phyloP scores from a whole-genome alignment of 169 alveolate species.

The Eimeria mitis region DNA sequence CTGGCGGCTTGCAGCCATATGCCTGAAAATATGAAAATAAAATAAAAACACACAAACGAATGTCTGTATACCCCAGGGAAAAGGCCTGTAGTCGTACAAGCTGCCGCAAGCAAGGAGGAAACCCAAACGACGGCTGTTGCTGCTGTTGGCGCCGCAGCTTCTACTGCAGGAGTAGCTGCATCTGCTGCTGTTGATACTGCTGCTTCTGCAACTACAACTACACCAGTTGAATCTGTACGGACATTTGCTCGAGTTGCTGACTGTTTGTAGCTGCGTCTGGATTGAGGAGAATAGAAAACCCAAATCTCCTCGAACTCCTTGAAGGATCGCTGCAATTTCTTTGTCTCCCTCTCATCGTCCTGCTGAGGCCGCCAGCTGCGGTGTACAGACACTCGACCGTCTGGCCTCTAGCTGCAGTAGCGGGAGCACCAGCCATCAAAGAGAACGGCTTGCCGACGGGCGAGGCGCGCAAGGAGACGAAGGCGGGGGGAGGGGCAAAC shows the following conservation, averaged over 20 bases:
- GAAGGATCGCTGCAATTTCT: background rate
- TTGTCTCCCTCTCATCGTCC: background rate
- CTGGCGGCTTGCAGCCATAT: background rate
- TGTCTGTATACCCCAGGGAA: no score
- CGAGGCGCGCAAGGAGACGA: background rate
- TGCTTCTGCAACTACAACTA: background rate
- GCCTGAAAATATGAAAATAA: background rate
- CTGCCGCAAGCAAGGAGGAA: no score
- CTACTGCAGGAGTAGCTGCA: background rate
- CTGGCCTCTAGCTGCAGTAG: background rate
- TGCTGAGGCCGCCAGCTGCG: no score
- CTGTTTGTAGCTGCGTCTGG: slow-evolving; percentile 10
- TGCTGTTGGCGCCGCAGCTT: background rate
- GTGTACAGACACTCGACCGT: background rate
- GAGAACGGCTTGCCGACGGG: background rate
- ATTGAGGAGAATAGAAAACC: background rate
- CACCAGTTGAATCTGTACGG: background rate
- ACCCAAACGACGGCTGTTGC: background rate
- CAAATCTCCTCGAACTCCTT: background rate
- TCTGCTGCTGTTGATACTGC: background rate
- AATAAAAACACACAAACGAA: background rate
- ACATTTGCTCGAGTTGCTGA: slow-evolving; percentile 15
- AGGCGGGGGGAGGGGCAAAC: background rate
- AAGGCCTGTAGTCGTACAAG: no score
- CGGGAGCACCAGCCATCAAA: no score